These are phyloP conservation scores for Candida sojae DNA, from an alignment of 1,139 yeast species.

Conservation along the genomic window DNA sequence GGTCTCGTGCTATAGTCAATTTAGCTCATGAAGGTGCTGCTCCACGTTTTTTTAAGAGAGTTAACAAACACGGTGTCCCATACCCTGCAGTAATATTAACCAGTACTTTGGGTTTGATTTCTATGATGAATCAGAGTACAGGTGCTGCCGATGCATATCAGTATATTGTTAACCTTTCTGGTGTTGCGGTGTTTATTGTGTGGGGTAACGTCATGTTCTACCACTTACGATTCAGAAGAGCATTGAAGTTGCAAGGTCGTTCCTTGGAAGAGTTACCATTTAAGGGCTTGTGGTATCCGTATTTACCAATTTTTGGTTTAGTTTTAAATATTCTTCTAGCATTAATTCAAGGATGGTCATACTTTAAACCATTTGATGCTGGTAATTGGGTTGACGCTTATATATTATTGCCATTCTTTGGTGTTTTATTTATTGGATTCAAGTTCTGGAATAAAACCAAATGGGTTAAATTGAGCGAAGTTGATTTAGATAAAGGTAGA, in stretches of 20 bases:
- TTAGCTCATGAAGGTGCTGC: conserved; percentile 54
- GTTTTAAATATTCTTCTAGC: conserved; percentile 54
- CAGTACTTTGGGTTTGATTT: conserved; percentile 51
- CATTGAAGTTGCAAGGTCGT: conserved; percentile 48
- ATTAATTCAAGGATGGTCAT: conserved; percentile 70
- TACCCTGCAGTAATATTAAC: conserved; percentile 48
- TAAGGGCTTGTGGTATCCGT: conserved; percentile 55
- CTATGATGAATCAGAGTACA: conserved; percentile 50
- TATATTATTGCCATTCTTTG: conserved; percentile 60
- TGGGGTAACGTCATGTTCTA: conserved; percentile 56
- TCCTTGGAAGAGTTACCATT: conserved; percentile 53
- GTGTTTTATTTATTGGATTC: conserved; percentile 31
- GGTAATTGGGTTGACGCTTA: conserved; percentile 67
- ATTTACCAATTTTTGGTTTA: conserved; percentile 52
- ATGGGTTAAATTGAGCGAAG: conserved; percentile 40
- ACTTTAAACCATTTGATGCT: conserved; percentile 61
- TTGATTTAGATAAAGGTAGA: conserved; percentile 49
- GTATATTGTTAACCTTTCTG: conserved; percentile 55
- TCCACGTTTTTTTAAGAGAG: conserved; percentile 42
- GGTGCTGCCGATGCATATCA: conserved; percentile 56
- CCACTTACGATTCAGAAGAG: conserved; percentile 52
- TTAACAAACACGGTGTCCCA: conserved; percentile 52
- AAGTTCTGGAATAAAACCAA: conserved; percentile 45
- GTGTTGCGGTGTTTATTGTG: conserved; percentile 58
- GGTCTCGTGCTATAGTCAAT: conserved; percentile 52